phyloP scores from a whole-genome alignment of 2,329 filamentous ascomycete species.

The Cadophora gregata region DNA sequence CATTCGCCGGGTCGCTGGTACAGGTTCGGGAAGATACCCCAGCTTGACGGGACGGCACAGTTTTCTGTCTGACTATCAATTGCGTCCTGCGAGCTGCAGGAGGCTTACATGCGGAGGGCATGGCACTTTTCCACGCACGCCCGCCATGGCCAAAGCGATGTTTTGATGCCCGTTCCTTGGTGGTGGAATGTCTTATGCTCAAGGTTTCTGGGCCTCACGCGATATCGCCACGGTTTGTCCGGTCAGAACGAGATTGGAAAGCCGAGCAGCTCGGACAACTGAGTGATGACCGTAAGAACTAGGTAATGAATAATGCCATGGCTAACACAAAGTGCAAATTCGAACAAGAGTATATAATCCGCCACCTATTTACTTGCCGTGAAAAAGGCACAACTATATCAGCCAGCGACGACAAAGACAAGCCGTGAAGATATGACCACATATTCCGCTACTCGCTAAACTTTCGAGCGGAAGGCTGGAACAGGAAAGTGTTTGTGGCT shows the following conservation, averaged over 20 bases:
- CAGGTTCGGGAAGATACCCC: neutral
- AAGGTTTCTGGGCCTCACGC: neutral
- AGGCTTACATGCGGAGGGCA: slow-evolving; percentile 2
- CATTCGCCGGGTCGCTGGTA: neutral
- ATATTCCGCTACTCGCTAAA: neutral
- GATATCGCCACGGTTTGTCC: neutral
- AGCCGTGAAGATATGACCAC: too few relatives aligned
- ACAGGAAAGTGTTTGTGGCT: slow-evolving; percentile 4
- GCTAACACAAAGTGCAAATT: slow-evolving; percentile 4
- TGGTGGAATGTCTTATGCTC: neutral
- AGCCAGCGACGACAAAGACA: neutral
- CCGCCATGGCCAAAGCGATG: neutral
- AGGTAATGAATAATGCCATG: slow-evolving; percentile 1
- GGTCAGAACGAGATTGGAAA: slow-evolving; percentile 4
- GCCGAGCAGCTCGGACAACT: slow-evolving; percentile 5
- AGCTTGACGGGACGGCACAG: slow-evolving; percentile 1
- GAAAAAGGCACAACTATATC: neutral
- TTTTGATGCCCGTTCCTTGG: neutral
- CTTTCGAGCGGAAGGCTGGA: neutral
- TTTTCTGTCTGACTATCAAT: neutral
- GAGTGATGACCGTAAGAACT: neutral
- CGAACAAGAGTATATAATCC: neutral
- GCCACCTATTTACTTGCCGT: neutral
- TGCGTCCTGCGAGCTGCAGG: neutral
- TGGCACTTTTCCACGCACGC: neutral